Evolutionary conservation across 352 stramenopile genomes (phyloP).

Genomic region (Saprolegnia parasitica): DNA sequence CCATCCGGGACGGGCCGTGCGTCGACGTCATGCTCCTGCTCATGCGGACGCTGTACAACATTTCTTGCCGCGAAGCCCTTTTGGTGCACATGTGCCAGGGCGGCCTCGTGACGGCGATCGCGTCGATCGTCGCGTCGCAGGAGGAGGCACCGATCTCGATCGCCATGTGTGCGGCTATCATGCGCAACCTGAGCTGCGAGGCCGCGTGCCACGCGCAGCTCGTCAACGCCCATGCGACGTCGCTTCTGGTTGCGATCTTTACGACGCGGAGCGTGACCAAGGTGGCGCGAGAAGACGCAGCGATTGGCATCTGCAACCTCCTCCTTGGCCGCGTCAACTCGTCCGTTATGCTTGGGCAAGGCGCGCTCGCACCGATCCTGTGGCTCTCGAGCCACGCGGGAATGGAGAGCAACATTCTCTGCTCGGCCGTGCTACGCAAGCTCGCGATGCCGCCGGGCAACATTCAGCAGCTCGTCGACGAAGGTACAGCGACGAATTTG

Average conservation of each 20-base stretch:
- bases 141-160: conserved; percentile 29
- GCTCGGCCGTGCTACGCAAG: conserved; percentile 59
- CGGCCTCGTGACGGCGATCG: conserved; percentile 33
- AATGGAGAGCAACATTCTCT: conserved; percentile 39
- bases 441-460: conserved; percentile 67
- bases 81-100: conserved; percentile 30
- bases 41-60: conserved; percentile 56
- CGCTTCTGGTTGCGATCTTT: conserved; percentile 47
- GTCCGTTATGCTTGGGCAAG: conserved; percentile 41
- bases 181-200: conserved; percentile 53
- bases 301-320: conserved; percentile 58
- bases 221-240: conserved; percentile 40
- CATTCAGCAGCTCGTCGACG: conserved; percentile 49
- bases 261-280: conserved; percentile 35
- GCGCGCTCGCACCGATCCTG: conserved; percentile 51
- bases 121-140: conserved; percentile 31
- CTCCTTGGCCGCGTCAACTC: conserved; percentile 65
- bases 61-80: conserved; percentile 44
- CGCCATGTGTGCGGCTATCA: conserved; percentile 36
- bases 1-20: conserved; percentile 4
- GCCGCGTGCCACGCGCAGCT: conserved; percentile 38
- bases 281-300: conserved; percentile 44
- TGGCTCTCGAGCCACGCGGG: conserved; percentile 40
- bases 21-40: conserved; percentile 36
- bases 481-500: conserved; percentile 28